Base-by-base conservation (phyloP, 208 protist species). In the Wallacemonas sp. region DNA sequence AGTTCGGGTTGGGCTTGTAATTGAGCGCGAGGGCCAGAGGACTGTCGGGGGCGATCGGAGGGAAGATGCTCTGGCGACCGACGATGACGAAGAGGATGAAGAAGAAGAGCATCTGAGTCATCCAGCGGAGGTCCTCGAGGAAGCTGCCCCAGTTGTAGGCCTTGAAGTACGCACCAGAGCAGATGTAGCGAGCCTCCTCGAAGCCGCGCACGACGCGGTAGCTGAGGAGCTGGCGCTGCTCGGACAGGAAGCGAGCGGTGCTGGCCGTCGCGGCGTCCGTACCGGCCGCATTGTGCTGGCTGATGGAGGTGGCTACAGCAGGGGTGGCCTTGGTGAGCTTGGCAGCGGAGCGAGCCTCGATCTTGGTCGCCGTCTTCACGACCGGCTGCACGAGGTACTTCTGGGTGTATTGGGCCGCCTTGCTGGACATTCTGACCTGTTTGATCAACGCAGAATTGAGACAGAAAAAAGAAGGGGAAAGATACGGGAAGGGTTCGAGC, bases 1-100 rank as follows among this genome's bases (percentile, higher is more conserved):
- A 95, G 80, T 95, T 95, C 23, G 90, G 90, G 73, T 95, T 95
- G 39, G 80, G 70, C 81, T 93, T 93, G 65, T 82, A 76, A 49
- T 87, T 68, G 48, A 95, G 74, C 30, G 79, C 85, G 26, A 88
- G 21, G 2, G 77, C 82, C 30, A 93, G 77, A 0, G 86, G 90
- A 61, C 83, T 91, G 55, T 87, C 78, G 0, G 90, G 90, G 29
- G 76, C 69, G 43, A 95, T 93, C 21, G 85, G 90, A 33, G 90
- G 80, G 67, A 81, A 93, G 60, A 95, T 74, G 65, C 74, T 85
- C 56, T 75, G 75, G 44, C 90, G 86, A 23, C 84, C 87, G 32
- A 81, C 57, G 33, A 93, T 67, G 19, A 87, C 81, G 5, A 74
- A 69, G 29, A 89, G 46, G 36, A 95, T 62, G 49, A 92, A 93